phyloP scores from a whole-genome alignment of 2,329 filamentous ascomycete species.

The Fusarium sp. region DNA sequence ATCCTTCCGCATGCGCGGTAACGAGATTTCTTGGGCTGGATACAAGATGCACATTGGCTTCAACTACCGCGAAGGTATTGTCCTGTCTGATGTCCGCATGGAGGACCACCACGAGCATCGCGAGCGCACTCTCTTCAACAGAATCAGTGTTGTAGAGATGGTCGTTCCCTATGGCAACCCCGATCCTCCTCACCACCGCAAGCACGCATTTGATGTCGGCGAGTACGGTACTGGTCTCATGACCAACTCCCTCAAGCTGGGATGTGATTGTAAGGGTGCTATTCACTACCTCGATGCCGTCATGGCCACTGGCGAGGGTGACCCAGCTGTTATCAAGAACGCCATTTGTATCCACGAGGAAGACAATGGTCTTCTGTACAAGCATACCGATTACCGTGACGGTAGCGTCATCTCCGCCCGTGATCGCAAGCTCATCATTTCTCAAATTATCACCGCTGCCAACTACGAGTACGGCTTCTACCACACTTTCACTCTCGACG shows the following conservation, averaged over 20 bases:
- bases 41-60: conserved; percentile 80
- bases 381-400: conserved; percentile 73
- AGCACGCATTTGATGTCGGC: conserved; percentile 84
- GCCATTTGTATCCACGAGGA: conserved; percentile 87
- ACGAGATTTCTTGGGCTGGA: conserved; percentile 69
- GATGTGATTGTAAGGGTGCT: conserved; percentile 88
- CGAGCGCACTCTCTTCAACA: conserved; percentile 72
- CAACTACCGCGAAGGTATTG: conserved; percentile 77
- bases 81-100: conserved; percentile 76
- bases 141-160: conserved; percentile 78
- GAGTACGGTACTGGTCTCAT: conserved; percentile 87
- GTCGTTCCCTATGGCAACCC: conserved; percentile 81
- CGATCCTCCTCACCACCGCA: conserved; percentile 82
- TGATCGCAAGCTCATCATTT: conserved; percentile 70
- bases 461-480: conserved; percentile 71
- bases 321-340: conserved; percentile 87
- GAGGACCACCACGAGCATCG: conserved; percentile 61
- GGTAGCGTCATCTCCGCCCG: conserved; percentile 68
- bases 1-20: conserved; percentile 61
- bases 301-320: conserved; percentile 84
- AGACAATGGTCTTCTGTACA: conserved; percentile 70
- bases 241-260: conserved; percentile 83
- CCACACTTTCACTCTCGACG: conserved; percentile 62
- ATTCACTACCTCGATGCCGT: conserved; percentile 93
- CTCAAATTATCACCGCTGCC: conserved; percentile 73